Evolutionary conservation across 345 rosid species (phyloP), one percentile per base, ranked within the genome.

Genomic region (Isatis tinctoria): DNA sequence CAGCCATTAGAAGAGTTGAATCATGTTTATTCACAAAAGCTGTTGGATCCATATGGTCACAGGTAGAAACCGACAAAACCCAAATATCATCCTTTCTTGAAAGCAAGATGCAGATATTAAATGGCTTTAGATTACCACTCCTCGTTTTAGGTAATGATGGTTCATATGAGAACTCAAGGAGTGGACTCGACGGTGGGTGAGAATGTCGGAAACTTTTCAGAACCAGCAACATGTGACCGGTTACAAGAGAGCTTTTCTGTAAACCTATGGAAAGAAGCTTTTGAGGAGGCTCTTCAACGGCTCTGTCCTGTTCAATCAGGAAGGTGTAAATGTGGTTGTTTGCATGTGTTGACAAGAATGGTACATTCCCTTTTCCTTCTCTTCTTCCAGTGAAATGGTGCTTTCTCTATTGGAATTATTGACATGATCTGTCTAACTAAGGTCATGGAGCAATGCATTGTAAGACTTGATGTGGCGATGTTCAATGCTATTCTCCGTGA

Each of bases 401-500:
- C n/a, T 73, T 72, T 65, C 5, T 65, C 20, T 70, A 54, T 35
- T 54, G 67, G 24, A 65, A 20, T 37, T 37, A 85, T 75, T 87
- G 91, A 96, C 83, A 83, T 41, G 65, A 65, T 65, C 3, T 49
- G 26, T 72, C 64, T 67, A 13, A 67, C 60, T 81, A 95, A 51
- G 98, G 92, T 89, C 39, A 89, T 92, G 93, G 92, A 89, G 67
- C 95, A 88, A 59, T 96, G 99, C 78, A 74, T 90, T 56, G 79
- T 79, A 32, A 85, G 96, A 78, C 83, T 96, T 73, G 99, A 96
- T 77, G 96, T 92, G 24, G 99, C 98, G 54, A 96, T 92, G 92
- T 96, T 92, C 81, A 96, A 96, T 85, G 97, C 95, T 66, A 89
- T 96, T 82, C 90, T 96, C 36, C 90, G 97, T 6, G 99, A 96